A percentile compares a stretch with the other conserved stretches of the same genome.
These are phyloP conservation scores for Inga leiocalycina DNA, from an alignment of 306 rosid genomes.

Conservation along the genomic window DNA sequence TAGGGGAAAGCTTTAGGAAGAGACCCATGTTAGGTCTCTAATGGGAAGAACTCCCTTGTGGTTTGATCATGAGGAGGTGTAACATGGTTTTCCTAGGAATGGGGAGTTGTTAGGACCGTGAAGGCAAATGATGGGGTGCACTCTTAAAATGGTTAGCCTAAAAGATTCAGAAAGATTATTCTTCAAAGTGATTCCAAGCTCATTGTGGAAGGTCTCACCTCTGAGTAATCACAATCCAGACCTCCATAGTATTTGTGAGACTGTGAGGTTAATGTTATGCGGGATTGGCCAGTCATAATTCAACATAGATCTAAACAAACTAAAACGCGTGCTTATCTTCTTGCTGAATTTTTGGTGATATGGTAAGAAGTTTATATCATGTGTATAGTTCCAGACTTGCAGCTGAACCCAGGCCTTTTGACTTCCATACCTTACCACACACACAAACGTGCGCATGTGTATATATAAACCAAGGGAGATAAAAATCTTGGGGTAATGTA, in stretches of 20 bases:
- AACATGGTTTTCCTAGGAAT: neutral
- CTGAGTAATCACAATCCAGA: neutral
- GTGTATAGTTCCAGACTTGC: neutral
- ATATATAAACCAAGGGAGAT: neutral
- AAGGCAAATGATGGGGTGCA: neutral
- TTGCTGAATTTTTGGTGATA: neutral
- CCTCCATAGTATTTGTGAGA: neutral
- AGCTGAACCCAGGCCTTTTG: neutral
- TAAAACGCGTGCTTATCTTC: neutral
- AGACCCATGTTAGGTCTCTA: neutral
- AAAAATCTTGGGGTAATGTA: slow-evolving; percentile 15
- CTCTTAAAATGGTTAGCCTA: neutral
- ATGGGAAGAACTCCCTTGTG: neutral
- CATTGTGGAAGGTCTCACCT: neutral
- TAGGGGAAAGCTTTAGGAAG: neutral
- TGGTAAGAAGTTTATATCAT: neutral
- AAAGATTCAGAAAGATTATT: neutral
- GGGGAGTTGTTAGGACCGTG: neutral
- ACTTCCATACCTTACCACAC: neutral
- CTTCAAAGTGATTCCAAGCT: neutral
- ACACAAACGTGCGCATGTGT: neutral
- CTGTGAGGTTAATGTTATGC: neutral
- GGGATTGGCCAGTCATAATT: neutral
- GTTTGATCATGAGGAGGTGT: neutral
- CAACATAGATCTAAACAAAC: neutral